These are phyloP conservation scores for Zygotorulaspora sp. DNA, from an alignment of 805 yeast genomes.

Conservation along the genomic window DNA sequence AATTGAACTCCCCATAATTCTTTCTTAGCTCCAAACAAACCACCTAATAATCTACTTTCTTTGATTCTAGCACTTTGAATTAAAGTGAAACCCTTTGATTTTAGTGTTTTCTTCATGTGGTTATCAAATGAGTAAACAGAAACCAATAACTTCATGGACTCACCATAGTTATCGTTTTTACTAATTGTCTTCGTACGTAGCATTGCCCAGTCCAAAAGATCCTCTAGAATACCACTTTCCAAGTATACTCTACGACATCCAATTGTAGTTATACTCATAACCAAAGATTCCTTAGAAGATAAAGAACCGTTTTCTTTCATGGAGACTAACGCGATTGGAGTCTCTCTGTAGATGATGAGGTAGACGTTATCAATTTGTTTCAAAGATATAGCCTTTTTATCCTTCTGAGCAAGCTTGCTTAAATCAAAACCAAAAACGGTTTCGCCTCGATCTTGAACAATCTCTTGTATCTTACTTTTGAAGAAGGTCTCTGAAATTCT, in stretches of 20 bases:
- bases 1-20: conserved; percentile 38
- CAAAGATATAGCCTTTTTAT: conserved; percentile 29
- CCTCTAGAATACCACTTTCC: conserved; percentile 57
- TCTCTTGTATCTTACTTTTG: conserved; percentile 37
- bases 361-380: conserved; percentile 46
- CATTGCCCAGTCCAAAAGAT: conserved; percentile 59
- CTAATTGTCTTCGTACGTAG: conserved; percentile 41
- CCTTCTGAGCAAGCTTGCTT: conserved; percentile 13
- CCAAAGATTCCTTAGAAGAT: conserved; percentile 40
- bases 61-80: conserved; percentile 29
- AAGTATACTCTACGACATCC: conserved; percentile 67
- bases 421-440: conserved; percentile 48
- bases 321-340: conserved; percentile 64
- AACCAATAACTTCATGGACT: conserved; percentile 39
- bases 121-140: conserved; percentile 53
- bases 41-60: conserved; percentile 30
- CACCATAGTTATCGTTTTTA: conserved; percentile 33
- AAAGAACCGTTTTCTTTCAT: conserved; percentile 41
- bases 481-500: conserved; percentile 46
- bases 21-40: conserved; percentile 31
- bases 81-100: conserved; percentile 42
- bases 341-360: conserved; percentile 57
- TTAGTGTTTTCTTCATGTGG: conserved; percentile 37
- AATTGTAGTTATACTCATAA: conserved; percentile 50
- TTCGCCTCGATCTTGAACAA: conserved; percentile 37